Evolutionary conservation across 345 rosid species (phyloP), one percentile per base, ranked within the genome.

Genomic region (Citrus medica): DNA sequence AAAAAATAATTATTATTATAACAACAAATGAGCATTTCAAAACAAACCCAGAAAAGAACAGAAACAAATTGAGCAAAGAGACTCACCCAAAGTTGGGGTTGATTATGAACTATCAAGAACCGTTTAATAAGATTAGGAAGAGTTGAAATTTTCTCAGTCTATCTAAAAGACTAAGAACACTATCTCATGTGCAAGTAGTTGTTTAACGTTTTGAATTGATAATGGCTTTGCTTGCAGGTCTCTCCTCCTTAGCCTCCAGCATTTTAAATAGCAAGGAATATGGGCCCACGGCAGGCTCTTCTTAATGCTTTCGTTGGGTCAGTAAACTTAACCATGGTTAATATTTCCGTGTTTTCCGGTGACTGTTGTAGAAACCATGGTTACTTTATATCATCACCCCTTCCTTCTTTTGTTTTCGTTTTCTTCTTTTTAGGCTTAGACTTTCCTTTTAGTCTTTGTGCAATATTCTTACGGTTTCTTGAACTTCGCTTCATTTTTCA

Each of bases 311-410:
- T 51, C 42, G 10, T 4, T 46, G 19, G 51, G 71, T 37, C 22
- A n/a, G 24, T 74, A 70, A 76, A 73, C 76, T 80, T 81, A 90
- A 90, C 93, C 87, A 86, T 71, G 82, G 92, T 86, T 89, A 83
- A 59, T 24, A 10, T 79, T 78, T 78, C 88, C 84, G 82, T 74
- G 80, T 82, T 87, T 84, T 74, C 21, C 79, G 78, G 72, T 42
- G 28, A 46, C 21, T 56, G 5, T 35, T 35, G 32, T 71, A 61
- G 63, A 9, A 83, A 90, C 90, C 85, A 65, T 87, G 87, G 90
- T 92, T 89, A 89, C 94, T 87, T 90, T 90, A 90, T 90, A 89
- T 90, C 92, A 79, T 78, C 86, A 67, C 10, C 66, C 66, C 53
- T 61, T 10, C 30, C 56, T 6, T 68, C 55, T 30, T 25, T n/a